Evolutionary conservation across 2,329 filamentous ascomycete species (phyloP).

Genomic region (Xylaria sp.): DNA sequence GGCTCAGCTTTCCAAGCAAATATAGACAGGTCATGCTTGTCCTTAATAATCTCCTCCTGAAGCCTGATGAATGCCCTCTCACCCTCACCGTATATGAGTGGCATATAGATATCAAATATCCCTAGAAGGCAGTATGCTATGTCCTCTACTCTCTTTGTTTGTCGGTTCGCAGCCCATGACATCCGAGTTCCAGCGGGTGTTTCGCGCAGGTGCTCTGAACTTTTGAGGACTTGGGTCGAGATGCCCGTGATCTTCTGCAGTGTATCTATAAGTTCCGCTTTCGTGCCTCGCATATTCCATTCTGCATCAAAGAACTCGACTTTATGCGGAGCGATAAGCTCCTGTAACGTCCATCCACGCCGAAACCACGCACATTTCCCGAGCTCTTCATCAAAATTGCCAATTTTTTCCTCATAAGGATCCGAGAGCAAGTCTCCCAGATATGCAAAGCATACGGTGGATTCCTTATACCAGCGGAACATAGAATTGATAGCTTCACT

Average conservation of each 20-base stretch:
- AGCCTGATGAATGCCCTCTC: constrained; percentile 26
- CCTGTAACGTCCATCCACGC: constrained; percentile 35
- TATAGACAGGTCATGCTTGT: constrained; percentile 29
- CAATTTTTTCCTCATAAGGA: neutral
- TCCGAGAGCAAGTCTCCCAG: constrained; percentile 11
- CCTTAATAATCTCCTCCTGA: constrained; percentile 34
- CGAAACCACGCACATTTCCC: constrained; percentile 25
- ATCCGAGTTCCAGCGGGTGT: constrained; percentile 16
- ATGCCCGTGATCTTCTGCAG: constrained; percentile 25
- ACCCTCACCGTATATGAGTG: constrained; percentile 22
- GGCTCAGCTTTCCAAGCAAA: constrained; percentile 32
- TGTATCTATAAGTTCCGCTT: constrained; percentile 11
- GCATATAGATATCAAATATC: constrained; percentile 33
- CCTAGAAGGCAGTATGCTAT: constrained; percentile 34
- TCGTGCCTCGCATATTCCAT: constrained; percentile 24
- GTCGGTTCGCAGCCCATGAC: constrained; percentile 27
- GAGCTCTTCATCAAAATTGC: neutral
- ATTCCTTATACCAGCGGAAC: constrained; percentile 32
- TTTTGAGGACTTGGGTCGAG: constrained; percentile 11
- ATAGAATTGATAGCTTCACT: constrained; percentile 36
- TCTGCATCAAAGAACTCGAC: constrained; percentile 23
- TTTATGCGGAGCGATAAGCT: constrained; percentile 27
- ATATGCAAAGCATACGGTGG: constrained; percentile 27
- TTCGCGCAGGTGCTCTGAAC: constrained; percentile 7
- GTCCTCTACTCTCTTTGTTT: constrained; percentile 29